Conservation (phyloP, 225 moss, liverwort and hornwort species). For the Pseudoscleropodium purum region DNA sequence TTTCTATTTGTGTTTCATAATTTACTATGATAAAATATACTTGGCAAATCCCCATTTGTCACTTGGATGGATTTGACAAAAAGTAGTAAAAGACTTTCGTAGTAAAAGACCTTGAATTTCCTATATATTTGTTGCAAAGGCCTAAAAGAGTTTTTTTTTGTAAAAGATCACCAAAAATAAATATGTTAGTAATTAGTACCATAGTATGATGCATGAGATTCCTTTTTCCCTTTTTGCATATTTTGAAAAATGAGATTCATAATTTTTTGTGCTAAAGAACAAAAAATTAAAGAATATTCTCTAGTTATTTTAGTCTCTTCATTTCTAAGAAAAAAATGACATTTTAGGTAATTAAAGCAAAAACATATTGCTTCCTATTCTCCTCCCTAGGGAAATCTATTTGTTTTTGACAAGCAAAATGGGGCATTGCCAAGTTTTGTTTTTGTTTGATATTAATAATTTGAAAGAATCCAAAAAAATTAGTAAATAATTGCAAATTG, state of each 20-base stretch:
- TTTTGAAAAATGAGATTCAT: no score
- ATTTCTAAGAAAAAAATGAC: background rate
- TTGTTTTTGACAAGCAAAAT: background rate
- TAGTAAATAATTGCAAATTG: background rate
- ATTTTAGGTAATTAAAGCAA: background rate
- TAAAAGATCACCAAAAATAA: background rate
- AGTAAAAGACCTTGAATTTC: background rate
- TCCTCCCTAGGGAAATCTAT: background rate
- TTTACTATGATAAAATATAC: background rate
- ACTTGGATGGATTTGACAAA: background rate
- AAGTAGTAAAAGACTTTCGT: background rate
- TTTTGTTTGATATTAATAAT: background rate
- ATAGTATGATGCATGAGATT: background rate
- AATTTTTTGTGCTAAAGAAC: background rate
- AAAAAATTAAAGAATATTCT: background rate
- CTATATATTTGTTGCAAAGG: background rate
- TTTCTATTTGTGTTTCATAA: background rate
- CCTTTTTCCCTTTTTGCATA: background rate
- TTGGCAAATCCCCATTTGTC: background rate
- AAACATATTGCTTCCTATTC: background rate
- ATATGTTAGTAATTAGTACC: background rate
- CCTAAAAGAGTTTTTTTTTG: no score
- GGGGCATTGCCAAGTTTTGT: background rate
- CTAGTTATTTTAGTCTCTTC: background rate
- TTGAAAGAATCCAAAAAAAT: background rate